Evolutionary conservation across 192 early-diverging fungal species (phyloP).

Genomic region (Backusella sp.): DNA sequence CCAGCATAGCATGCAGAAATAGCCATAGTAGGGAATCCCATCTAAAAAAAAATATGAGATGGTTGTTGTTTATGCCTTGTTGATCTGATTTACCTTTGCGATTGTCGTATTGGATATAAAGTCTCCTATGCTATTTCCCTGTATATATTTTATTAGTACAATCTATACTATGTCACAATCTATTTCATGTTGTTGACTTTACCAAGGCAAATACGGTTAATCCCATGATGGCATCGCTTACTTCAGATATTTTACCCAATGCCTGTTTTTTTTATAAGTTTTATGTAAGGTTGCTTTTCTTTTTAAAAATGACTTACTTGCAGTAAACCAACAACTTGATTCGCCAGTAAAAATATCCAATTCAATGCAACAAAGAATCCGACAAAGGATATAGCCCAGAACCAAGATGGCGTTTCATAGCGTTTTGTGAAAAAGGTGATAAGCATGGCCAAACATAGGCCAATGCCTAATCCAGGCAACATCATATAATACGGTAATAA

Average conservation of each 20-base stretch:
- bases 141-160: conserved; percentile 6
- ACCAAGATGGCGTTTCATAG: conserved; percentile 39
- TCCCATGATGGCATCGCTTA: conserved; percentile 79
- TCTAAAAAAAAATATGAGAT: conserved; percentile 33
- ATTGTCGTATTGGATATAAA: conserved; percentile 90
- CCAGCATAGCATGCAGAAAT: conserved; percentile 91
- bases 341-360: conserved; percentile 89
- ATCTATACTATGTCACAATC: background rate
- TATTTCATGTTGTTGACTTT: conserved; percentile 16
- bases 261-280: conserved; percentile 32
- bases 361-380: conserved; percentile 77
- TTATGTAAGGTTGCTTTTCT: background rate
- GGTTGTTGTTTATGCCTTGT: background rate
- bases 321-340: conserved; percentile 85
- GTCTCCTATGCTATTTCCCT: conserved; percentile 83
- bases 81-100: conserved; percentile 48
- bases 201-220: conserved; percentile 85
- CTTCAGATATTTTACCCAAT: conserved; percentile 69
- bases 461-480: conserved; percentile 26
- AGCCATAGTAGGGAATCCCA: conserved; percentile 95
- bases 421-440: conserved; percentile 31
- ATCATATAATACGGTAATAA: conserved; percentile 25
- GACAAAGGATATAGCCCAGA: conserved; percentile 46
- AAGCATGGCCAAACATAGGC: conserved; percentile 28
- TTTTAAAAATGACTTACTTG: conserved; percentile 35